Evolutionary conservation across 2,329 filamentous ascomycete species (phyloP).

Genomic region (Fusarium tupiense): DNA sequence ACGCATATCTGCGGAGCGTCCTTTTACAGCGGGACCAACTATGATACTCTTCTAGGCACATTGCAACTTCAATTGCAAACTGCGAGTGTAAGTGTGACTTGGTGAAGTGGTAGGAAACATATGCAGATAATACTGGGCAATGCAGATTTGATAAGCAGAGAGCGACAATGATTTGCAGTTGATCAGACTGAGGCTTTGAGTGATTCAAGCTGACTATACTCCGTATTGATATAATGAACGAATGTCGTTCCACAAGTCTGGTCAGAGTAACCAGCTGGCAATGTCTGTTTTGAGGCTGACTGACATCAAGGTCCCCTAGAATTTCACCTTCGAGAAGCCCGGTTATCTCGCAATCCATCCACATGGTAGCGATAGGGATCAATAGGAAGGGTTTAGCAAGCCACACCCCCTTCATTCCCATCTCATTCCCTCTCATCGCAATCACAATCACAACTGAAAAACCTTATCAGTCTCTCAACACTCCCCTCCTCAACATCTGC

Average conservation of each 20-base stretch:
- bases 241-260: not conserved
- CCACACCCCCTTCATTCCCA: conserved; percentile 24
- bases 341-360: conserved; percentile 20
- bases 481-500: conserved; percentile 23
- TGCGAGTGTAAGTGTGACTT: conserved; percentile 12
- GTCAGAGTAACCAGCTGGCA: not conserved
- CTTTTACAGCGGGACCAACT: conserved; percentile 33
- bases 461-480: conserved; percentile 26
- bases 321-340: conserved; percentile 10
- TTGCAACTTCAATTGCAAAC: not conserved
- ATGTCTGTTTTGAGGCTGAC: not conserved
- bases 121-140: conserved; percentile 10
- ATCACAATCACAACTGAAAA: not conserved
- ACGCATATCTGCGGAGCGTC: conserved; percentile 37
- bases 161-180: not conserved
- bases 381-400: conserved; percentile 17
- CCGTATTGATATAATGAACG: not conserved
- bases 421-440: not conserved
- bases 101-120: not conserved
- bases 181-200: not conserved
- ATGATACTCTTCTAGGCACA: conserved; percentile 9
- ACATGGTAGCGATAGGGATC: conserved; percentile 19
- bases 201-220: not conserved
- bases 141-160: conserved; percentile 24
- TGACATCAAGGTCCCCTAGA: conserved; percentile 20